Base-by-base conservation (phyloP, 805 yeast species). In the Yarrowia divulgata region DNA sequence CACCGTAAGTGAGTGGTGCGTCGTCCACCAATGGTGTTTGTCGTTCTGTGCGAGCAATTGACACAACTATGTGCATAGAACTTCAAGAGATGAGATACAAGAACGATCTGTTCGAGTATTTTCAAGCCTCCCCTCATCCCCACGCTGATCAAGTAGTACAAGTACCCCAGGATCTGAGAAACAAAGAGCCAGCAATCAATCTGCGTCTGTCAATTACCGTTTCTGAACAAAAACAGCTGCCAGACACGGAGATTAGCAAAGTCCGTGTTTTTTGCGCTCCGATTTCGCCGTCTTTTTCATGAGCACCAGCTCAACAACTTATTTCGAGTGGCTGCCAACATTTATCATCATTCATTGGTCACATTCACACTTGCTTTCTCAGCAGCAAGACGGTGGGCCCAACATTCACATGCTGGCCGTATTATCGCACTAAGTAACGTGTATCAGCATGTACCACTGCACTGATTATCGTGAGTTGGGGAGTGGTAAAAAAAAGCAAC, bases 381-480 rank as follows among this genome's bases (percentile, higher is more conserved):
- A 32, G 23, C 54, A 48, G n/a, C 34, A 48, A 43, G 19, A 23
- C 52, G 13, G 52, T 29, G 35, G 16, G 13, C 4, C 12, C 13
- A 54, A 54, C 58, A 54, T 54, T 54, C 58, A 54, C 58, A 54
- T 54, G 58, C 58, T 54, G 58, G 37, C 23, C 42, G n/a, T 35
- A 35, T 54, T 54, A 18, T 54, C 18, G 40, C 4, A 23, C 57
- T 50, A 6, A n/a, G n/a, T n/a, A n/a, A 34, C 42, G 19, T 37
- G n/a, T 12, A 10, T n/a, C 32, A 23, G 13, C 1, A 40, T 14
- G 43, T 45, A 9, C 14, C 29, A 5, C 48, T n/a, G 13, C 29
- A 19, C 29, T 3, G 7, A 48, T 32, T 32, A 49, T 49, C 54
- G 50, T 45, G 48, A 8, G 9, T 12, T n/a, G 34, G 13, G 16